Conservation (phyloP, 2,329 filamentous ascomycete genomes). For the Aspergillus amoenus region DNA sequence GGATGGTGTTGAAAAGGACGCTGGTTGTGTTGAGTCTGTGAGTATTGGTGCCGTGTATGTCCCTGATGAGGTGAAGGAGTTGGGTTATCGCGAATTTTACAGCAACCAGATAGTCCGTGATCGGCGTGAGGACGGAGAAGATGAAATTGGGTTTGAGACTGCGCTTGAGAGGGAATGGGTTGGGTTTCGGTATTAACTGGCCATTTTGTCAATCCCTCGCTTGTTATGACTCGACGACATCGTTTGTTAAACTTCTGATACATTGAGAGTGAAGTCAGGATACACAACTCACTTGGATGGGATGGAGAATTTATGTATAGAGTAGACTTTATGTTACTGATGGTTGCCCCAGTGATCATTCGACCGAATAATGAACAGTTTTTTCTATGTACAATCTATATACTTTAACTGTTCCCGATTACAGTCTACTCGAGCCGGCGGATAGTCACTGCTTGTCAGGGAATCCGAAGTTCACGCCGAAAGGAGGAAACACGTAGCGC, state of each 20-base stretch:
- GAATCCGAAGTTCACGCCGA: conserved; percentile 69
- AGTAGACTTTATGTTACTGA: not conserved
- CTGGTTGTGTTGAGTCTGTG: not conserved
- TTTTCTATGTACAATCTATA: conserved; percentile 8
- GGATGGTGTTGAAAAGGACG: not conserved
- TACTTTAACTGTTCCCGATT: not conserved
- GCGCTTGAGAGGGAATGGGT: conserved; percentile 19
- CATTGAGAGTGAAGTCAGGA: not conserved
- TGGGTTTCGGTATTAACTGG: conserved; percentile 9
- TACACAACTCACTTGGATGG: not conserved
- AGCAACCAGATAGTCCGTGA: not conserved
- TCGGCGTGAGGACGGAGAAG: not conserved
- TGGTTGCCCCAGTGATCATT: not conserved
- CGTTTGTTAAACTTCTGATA: too few relatives aligned
- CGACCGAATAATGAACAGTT: not conserved
- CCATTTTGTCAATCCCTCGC: not conserved
- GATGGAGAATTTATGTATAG: not conserved
- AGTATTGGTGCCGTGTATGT: not conserved
- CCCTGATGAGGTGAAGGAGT: conserved; percentile 12
- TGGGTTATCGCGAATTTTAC: conserved; percentile 25
- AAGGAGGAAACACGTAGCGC: conserved; percentile 66
- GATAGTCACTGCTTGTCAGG: conserved; percentile 57
- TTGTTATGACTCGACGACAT: not conserved
- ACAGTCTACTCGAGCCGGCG: not conserved
- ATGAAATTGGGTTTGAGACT: conserved; percentile 9